Percentiles rank a stretch among this genome's conserved stretches.
Evolutionary conservation across 2,329 filamentous ascomycete genomes (phyloP).

Genomic region (Botrytis cinerea): DNA sequence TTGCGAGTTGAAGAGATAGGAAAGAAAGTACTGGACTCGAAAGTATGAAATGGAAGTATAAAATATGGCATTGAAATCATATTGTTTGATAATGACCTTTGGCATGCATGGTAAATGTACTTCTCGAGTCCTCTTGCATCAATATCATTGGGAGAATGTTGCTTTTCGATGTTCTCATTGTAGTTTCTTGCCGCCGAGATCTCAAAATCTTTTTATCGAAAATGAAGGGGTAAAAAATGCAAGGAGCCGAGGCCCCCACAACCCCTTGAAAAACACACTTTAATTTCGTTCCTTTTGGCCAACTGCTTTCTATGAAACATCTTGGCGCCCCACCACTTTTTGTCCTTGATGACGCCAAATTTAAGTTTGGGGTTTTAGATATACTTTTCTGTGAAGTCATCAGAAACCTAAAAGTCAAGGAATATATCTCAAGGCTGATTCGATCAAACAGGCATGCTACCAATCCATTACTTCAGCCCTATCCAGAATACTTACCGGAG

Average conservation of each 20-base stretch:
- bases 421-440: not conserved
- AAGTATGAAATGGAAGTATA: not conserved
- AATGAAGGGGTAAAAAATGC: conserved; percentile 12
- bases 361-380: not conserved
- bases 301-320: not conserved
- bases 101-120: not conserved
- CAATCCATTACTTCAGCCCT: not conserved
- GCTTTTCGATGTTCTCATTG: not conserved
- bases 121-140: not conserved
- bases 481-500: not conserved
- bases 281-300: conserved; percentile 1
- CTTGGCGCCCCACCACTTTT: not conserved
- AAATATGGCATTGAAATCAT: not conserved
- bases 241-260: not conserved
- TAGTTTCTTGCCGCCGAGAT: not conserved
- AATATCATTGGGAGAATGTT: not conserved
- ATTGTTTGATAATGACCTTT: not conserved
- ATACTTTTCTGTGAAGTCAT: not conserved
- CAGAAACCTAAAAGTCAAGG: not conserved
- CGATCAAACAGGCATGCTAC: not conserved
- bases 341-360: conserved; percentile 4
- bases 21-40: not conserved
- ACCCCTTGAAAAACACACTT: not conserved
- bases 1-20: not conserved
- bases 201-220: not conserved